Percentiles rank a stretch among this genome's conserved stretches.
Conservation (phyloP, 805 yeast species). For the Starmerella apicola region DNA sequence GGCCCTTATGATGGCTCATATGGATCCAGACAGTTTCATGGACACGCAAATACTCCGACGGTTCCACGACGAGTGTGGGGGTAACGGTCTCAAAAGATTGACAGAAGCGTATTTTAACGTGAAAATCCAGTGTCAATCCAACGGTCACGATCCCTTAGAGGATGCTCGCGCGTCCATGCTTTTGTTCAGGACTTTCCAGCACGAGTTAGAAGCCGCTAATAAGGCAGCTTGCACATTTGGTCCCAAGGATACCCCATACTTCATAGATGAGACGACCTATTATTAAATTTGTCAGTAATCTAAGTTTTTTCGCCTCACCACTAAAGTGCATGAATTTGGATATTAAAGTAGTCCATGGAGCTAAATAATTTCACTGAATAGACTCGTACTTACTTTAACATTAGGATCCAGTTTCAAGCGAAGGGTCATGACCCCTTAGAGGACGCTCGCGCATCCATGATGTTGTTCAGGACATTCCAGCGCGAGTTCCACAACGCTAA, state of each 20-base stretch:
- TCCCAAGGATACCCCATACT: too few species aligned
- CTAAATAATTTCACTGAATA: too few species aligned
- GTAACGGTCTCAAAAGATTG: slow-evolving; percentile 62
- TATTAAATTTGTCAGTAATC: too few species aligned
- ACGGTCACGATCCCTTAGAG: slow-evolving; percentile 75
- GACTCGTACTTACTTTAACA: slow-evolving; percentile 41
- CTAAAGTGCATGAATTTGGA: too few species aligned
- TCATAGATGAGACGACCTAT: too few species aligned
- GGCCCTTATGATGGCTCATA: slow-evolving; percentile 44
- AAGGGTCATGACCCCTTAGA: slow-evolving; percentile 75
- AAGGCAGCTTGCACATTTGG: too few species aligned
- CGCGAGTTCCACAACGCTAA: too few species aligned
- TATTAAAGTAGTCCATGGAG: too few species aligned
- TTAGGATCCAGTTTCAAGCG: slow-evolving; percentile 55
- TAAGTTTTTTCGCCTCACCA: too few species aligned
- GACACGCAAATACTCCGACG: slow-evolving; percentile 69
- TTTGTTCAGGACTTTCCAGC: slow-evolving; percentile 9
- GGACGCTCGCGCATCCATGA: slow-evolving; percentile 71
- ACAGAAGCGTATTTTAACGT: slow-evolving; percentile 42
- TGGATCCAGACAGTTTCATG: slow-evolving; percentile 59
- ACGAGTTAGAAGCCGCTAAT: too few species aligned
- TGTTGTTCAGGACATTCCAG: slow-evolving; percentile 8
- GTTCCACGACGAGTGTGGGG: slow-evolving; percentile 62
- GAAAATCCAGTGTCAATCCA: slow-evolving; percentile 53
- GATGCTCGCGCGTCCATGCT: slow-evolving; percentile 70